Conservation (phyloP, 192 early-diverging fungal species). For the Chytriomyces sp. region DNA sequence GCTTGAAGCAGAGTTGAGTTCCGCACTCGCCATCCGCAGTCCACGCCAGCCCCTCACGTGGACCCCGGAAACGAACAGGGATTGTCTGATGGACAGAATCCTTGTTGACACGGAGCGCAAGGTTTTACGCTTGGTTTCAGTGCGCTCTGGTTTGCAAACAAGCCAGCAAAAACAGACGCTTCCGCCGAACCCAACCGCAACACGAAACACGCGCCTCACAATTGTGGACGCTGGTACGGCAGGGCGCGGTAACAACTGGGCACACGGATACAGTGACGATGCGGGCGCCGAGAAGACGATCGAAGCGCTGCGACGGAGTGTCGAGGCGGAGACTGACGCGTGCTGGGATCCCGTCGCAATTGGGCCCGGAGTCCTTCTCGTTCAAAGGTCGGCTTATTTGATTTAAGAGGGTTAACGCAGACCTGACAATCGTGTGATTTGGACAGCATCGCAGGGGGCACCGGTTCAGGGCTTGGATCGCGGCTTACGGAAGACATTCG, state of each 20-base stretch:
- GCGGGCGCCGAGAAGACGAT: slow-evolving; percentile 27
- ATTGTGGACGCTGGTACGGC: slow-evolving; percentile 34
- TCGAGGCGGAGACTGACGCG: too few relatives aligned
- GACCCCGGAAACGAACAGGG: slow-evolving; percentile 4
- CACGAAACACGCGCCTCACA: background rate
- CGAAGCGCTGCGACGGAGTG: slow-evolving; percentile 17
- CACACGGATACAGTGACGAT: slow-evolving; percentile 47
- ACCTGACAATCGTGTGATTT: too few relatives aligned
- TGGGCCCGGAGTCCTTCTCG: slow-evolving; percentile 11
- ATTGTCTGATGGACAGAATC: slow-evolving; percentile 25
- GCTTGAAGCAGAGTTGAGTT: slow-evolving; percentile 28
- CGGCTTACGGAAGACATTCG: slow-evolving; percentile 44
- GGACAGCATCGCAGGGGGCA: slow-evolving; percentile 48
- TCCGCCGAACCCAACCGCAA: background rate
- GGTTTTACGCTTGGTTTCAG: slow-evolving; percentile 2
- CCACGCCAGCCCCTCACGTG: background rate
- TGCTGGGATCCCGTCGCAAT: background rate
- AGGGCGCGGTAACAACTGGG: slow-evolving; percentile 55
- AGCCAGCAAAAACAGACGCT: slow-evolving; percentile 2
- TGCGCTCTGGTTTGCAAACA: slow-evolving; percentile 13
- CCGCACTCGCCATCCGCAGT: background rate
- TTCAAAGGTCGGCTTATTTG: too few relatives aligned
- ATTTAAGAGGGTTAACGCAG: too few relatives aligned
- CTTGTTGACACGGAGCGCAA: slow-evolving; percentile 51
- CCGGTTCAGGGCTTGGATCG: slow-evolving; percentile 50